Percentiles rank a stretch among this genome's conserved stretches.
These are phyloP conservation scores for Pulicaria dysenterica DNA, from an alignment of 129 eudicot species.

Conservation along the genomic window DNA sequence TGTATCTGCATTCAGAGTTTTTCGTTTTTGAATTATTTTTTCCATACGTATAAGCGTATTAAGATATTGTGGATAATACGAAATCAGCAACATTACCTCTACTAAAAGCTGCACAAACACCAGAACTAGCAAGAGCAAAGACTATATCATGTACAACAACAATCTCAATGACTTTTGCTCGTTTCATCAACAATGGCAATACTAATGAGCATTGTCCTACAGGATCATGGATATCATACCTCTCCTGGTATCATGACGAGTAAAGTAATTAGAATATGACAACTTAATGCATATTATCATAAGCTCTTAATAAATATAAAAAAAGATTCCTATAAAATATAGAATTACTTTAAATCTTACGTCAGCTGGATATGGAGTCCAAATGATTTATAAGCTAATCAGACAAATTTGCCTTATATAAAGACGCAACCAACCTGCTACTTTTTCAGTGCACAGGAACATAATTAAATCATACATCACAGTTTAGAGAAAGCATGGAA, in stretches of 20 bases:
- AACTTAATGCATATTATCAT: neutral
- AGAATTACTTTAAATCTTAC: too few relatives aligned
- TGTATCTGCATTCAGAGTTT: constrained; percentile 52
- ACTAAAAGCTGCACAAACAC: constrained; percentile 80
- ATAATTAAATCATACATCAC: neutral
- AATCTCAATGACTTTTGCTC: constrained; percentile 69
- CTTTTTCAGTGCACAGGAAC: neutral
- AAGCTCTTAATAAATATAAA: neutral
- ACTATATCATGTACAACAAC: constrained; percentile 81
- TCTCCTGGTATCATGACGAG: constrained; percentile 26
- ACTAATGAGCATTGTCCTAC: constrained; percentile 58
- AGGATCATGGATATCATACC: constrained; percentile 72
- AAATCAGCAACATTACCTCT: constrained; percentile 43
- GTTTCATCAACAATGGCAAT: constrained; percentile 57
- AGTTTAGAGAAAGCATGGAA: neutral
- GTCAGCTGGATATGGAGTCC: neutral
- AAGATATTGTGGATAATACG: neutral
- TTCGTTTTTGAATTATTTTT: neutral
- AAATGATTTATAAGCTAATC: neutral
- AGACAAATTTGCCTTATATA: neutral
- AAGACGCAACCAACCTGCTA: neutral
- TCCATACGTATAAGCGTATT: neutral
- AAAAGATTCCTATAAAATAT: too few relatives aligned
- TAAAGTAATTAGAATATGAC: constrained; percentile 7
- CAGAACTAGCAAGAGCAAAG: constrained; percentile 80